A percentile compares a stretch with the other conserved stretches of the same genome.
Conservation (phyloP, 2,329 filamentous ascomycete species). For the Hypoxylon sp. region DNA sequence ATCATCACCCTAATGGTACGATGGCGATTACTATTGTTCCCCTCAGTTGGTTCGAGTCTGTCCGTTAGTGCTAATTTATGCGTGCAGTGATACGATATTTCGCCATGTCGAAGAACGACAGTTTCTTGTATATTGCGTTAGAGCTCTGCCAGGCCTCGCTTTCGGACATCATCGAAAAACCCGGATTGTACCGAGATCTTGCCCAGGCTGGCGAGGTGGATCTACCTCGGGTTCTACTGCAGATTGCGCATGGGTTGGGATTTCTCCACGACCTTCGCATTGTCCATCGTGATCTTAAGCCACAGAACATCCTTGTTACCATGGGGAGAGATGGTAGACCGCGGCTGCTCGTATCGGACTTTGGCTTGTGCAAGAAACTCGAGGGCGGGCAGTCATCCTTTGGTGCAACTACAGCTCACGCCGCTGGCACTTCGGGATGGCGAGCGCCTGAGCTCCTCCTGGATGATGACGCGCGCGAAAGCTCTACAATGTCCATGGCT, state of each 20-base stretch:
- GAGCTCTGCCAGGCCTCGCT: constrained; percentile 95
- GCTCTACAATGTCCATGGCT: constrained; percentile 57
- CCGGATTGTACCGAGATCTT: constrained; percentile 74
- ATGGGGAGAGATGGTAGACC: constrained; percentile 77
- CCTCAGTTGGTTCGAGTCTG: background rate
- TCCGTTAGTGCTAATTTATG: constrained; percentile 44
- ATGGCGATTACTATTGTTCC: constrained; percentile 3
- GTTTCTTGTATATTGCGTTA: constrained; percentile 95
- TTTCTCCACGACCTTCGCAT: constrained; percentile 93
- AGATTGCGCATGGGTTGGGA: constrained; percentile 89
- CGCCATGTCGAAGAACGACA: constrained; percentile 87
- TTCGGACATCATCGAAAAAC: constrained; percentile 89
- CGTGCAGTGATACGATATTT: constrained; percentile 89
- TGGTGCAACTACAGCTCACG: constrained; percentile 92
- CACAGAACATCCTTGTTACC: constrained; percentile 93
- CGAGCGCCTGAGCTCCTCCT: constrained; percentile 93
- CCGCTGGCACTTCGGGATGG: constrained; percentile 95
- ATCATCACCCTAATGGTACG: constrained; percentile 88
- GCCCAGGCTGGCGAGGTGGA: constrained; percentile 81
- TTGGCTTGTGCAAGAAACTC: constrained; percentile 96
- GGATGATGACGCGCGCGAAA: constrained; percentile 75
- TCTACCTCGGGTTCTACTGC: constrained; percentile 82
- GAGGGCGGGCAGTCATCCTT: constrained; percentile 96
- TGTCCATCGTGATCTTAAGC: constrained; percentile 96
- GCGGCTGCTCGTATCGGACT: constrained; percentile 95